Conservation (phyloP, 495 filamentous ascomycete genomes). For the Penicillium crystallinum region DNA sequence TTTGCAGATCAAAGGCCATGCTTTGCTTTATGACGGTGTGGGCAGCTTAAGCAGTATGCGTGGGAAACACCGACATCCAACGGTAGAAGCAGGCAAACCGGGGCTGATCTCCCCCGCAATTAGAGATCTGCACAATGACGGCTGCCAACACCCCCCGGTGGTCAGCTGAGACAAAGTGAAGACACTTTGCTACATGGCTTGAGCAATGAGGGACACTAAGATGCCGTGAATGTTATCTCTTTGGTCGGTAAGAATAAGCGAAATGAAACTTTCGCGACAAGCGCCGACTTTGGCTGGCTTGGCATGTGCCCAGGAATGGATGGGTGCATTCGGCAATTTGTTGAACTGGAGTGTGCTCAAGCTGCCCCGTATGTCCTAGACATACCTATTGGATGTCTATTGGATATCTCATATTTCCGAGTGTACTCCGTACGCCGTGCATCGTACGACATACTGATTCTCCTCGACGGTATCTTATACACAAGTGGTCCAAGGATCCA, state of each 20-base stretch:
- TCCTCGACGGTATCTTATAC: neutral
- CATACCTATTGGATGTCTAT: neutral
- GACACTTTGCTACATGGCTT: neutral
- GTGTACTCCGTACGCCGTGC: neutral
- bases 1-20: neutral
- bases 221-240: neutral
- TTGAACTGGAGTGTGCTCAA: neutral
- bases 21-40: neutral
- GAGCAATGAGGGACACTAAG: neutral
- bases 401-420: no score
- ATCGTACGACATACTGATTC: neutral
- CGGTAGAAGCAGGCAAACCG: neutral
- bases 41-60: neutral
- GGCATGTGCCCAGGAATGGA: slow-evolving; percentile 5
- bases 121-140: slow-evolving; percentile 9
- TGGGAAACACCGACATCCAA: neutral
- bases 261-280: slow-evolving; percentile 1
- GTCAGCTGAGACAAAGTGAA: slow-evolving; percentile 3
- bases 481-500: neutral
- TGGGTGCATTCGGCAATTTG: neutral
- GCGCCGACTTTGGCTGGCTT: neutral
- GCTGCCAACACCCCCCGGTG: neutral
- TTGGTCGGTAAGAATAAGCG: neutral
- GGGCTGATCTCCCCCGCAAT: neutral
- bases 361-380: neutral